Base-by-base conservation (phyloP, 169 alveolate species). In the Eimeria falciformis region DNA sequence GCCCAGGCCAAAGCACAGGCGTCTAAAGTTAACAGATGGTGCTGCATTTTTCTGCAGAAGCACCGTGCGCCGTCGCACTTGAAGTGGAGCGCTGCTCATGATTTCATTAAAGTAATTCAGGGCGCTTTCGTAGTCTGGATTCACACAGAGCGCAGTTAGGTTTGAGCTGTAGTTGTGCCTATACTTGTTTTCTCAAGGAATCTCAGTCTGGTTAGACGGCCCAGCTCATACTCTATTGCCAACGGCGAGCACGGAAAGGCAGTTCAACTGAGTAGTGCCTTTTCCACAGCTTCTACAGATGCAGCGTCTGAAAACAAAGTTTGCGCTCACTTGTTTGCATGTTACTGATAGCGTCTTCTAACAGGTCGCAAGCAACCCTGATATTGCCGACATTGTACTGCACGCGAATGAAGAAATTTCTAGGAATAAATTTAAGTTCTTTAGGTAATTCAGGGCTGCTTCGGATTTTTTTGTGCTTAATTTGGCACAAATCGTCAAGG, bases 301-400 rank as follows among this genome's bases (percentile, higher is more conserved):
- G 40, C 40, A 33, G 40, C 40, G 40, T 33, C 40, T 33, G 40
- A 2, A 33, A 33, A 2, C 40, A 33, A 33, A 33, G 40, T 33
- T 33, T 33, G 40, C 40, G n/a, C 87, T n/a, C 25, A 78, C 87
- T 78, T 27, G 29, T 47, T 23, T 78, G 87, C 12, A 68, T 33
- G 23, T 27, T 45, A 45, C 18, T 25, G 4, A 78, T 25, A 2
- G 87, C 66, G 62, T 78, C 87, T 21, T 78, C 87, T 9, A 78
- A 55, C 21, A 78, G 87, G 29, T 78, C 87, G 50, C 87, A 78
- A 1, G 87, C 71, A 7, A 78, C 65, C 43, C 87, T 33, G 69
- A n/a, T 11, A 37, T 25, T 23, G 53, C 87, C 87, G 11, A 56
- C 45, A 37, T 4, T 25, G 37, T 7, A 78, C 21, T 45, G 66